phyloP scores from a whole-genome alignment of 208 protist genomes.

The Leptomonas pyrrhocoris region DNA sequence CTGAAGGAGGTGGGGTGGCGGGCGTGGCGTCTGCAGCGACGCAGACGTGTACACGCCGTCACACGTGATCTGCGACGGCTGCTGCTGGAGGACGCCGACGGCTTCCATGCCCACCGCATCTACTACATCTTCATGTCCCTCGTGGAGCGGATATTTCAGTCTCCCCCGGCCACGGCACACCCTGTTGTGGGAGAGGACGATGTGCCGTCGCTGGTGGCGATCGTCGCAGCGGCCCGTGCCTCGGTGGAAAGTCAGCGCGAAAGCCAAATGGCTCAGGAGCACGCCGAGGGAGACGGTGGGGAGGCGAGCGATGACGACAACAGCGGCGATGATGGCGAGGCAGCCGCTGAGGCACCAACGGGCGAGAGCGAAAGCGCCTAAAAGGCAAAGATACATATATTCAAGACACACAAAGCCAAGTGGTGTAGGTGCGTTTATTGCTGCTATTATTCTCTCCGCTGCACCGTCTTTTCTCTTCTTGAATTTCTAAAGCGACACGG shows the following conservation, averaged over 20 bases:
- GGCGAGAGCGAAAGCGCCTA: too few relatives aligned
- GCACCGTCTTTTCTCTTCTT: too few relatives aligned
- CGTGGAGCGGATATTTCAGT: neutral
- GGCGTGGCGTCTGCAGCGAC: slow-evolving; percentile 16
- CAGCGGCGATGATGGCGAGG: neutral
- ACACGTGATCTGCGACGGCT: neutral
- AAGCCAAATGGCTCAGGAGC: neutral
- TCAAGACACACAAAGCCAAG: too few relatives aligned
- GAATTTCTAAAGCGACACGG: too few relatives aligned
- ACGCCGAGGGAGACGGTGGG: too few relatives aligned
- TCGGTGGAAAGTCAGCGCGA: neutral
- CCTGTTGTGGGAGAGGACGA: slow-evolving; percentile 15
- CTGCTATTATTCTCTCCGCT: too few relatives aligned
- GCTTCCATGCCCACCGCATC: slow-evolving; percentile 14
- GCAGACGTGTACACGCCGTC: neutral
- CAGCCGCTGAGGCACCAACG: neutral
- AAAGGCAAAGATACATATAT: too few relatives aligned
- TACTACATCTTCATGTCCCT: slow-evolving; percentile 12
- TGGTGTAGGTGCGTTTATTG: too few relatives aligned
- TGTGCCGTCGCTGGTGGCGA: slow-evolving; percentile 8
- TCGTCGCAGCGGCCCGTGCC: slow-evolving; percentile 4
- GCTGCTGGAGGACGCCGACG: slow-evolving; percentile 6
- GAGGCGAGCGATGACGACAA: neutral
- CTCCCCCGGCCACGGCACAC: neutral
- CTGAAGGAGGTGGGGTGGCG: slow-evolving; percentile 12